Evolutionary conservation across 495 filamentous ascomycete species (phyloP).

Genomic region (Hypoxylon cercidicola): DNA sequence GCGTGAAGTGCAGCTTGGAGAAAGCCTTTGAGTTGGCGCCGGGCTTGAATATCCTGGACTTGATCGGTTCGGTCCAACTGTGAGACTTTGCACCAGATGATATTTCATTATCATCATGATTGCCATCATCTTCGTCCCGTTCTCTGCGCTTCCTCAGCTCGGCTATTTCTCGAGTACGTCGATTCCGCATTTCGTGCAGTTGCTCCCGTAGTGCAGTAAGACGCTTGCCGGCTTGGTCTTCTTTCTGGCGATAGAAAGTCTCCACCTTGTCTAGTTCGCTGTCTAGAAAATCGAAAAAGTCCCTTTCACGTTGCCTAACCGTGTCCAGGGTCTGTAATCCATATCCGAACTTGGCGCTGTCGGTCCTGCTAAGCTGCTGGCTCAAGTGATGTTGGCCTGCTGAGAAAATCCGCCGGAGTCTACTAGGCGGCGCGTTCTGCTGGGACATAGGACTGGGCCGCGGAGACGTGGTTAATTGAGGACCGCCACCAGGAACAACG

Average conservation of each 20-base stretch:
- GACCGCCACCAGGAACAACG: slow-evolving; percentile 1
- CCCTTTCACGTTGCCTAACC: slow-evolving; percentile 68
- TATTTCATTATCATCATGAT: slow-evolving; percentile 36
- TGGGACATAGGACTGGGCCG: slow-evolving; percentile 12
- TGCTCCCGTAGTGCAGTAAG: slow-evolving; percentile 78
- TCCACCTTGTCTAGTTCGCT: slow-evolving; percentile 86
- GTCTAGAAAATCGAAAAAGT: slow-evolving; percentile 85
- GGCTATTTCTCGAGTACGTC: slow-evolving; percentile 75
- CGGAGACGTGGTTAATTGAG: slow-evolving; percentile 15
- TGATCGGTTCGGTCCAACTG: slow-evolving; percentile 56
- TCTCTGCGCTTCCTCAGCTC: slow-evolving; percentile 49
- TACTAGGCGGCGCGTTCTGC: slow-evolving; percentile 15
- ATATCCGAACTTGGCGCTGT: slow-evolving; percentile 29
- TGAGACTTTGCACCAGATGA: slow-evolving; percentile 31
- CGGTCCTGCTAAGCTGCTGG: slow-evolving; percentile 21
- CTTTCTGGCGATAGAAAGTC: slow-evolving; percentile 82
- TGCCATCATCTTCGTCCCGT: slow-evolving; percentile 41
- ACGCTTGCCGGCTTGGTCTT: slow-evolving; percentile 78
- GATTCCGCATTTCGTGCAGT: slow-evolving; percentile 86
- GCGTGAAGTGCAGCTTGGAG: slow-evolving; percentile 53
- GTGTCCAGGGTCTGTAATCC: slow-evolving; percentile 56
- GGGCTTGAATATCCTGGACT: slow-evolving; percentile 54
- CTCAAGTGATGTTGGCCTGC: slow-evolving; percentile 19
- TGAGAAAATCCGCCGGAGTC: slow-evolving; percentile 42
- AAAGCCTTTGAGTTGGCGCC: slow-evolving; percentile 60